These are phyloP conservation scores for Cercophora scortea DNA, from an alignment of 495 filamentous ascomycete genomes.

Conservation along the genomic window DNA sequence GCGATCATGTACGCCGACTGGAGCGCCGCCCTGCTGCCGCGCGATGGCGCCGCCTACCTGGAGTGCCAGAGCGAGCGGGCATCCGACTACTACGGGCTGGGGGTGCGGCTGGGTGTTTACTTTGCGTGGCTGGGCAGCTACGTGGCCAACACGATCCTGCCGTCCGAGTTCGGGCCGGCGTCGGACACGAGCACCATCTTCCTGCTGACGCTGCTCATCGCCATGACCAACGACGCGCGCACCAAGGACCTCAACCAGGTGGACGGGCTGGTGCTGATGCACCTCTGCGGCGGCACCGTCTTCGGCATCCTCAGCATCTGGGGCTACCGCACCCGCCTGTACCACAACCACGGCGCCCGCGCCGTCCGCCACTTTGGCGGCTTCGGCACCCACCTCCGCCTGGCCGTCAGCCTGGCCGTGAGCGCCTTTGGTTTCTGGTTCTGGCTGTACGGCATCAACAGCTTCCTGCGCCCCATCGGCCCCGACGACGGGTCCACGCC, in stretches of 20 bases:
- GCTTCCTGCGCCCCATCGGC: background rate
- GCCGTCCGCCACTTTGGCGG: slow-evolving; percentile 16
- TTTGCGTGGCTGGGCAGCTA: slow-evolving; percentile 19
- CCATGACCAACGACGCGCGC: slow-evolving; percentile 14
- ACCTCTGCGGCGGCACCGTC: slow-evolving; percentile 17
- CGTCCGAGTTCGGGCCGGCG: slow-evolving; percentile 13
- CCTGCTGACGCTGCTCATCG: slow-evolving; percentile 16
- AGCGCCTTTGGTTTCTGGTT: slow-evolving; percentile 21
- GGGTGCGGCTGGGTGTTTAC: slow-evolving; percentile 21
- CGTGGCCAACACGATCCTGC: slow-evolving; percentile 18
- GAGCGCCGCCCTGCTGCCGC: too few relatives aligned
- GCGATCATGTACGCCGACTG: too few relatives aligned
- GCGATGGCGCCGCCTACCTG: background rate
- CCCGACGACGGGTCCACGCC: slow-evolving; percentile 6
- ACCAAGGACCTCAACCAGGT: slow-evolving; percentile 7
- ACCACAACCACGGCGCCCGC: slow-evolving; percentile 10
- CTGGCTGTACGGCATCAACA: slow-evolving; percentile 14
- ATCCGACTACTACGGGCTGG: slow-evolving; percentile 22
- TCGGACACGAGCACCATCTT: slow-evolving; percentile 20
- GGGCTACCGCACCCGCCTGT: slow-evolving; percentile 19
- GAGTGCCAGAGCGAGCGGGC: slow-evolving; percentile 11
- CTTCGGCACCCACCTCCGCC: slow-evolving; percentile 17
- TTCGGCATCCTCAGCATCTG: slow-evolving; percentile 19
- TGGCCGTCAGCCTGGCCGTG: slow-evolving; percentile 12
- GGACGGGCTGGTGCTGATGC: slow-evolving; percentile 21